Percentiles rank a stretch among this genome's conserved stretches.
Conservation (phyloP, 805 yeast species). For the Wickerhamomyces bovis region DNA sequence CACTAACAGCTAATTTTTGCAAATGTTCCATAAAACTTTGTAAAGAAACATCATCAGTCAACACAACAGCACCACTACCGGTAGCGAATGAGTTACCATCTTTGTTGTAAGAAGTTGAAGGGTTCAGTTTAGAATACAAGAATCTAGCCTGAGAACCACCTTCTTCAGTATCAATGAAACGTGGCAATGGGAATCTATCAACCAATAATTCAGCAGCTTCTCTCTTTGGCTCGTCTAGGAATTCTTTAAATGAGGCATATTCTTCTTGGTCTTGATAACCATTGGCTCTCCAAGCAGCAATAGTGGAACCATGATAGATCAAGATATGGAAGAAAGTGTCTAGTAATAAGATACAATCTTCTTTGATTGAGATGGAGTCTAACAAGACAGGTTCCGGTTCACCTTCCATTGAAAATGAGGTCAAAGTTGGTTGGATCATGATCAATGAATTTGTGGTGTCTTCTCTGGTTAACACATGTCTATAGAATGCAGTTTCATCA, state of each 20-base stretch:
- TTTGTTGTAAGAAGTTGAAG: slow-evolving; percentile 77
- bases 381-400: slow-evolving; percentile 89
- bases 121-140: slow-evolving; percentile 89
- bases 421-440: slow-evolving; percentile 96
- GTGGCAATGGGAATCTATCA: slow-evolving; percentile 95
- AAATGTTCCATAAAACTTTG: slow-evolving; percentile 94
- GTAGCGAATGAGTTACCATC: slow-evolving; percentile 32
- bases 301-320: slow-evolving; percentile 90
- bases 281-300: slow-evolving; percentile 94
- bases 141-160: slow-evolving; percentile 99
- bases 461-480: slow-evolving; percentile 87
- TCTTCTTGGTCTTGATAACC: slow-evolving; percentile 91
- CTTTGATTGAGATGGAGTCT: slow-evolving; percentile 88
- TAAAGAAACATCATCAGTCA: slow-evolving; percentile 93
- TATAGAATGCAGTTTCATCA: slow-evolving; percentile 95
- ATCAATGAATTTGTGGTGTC: slow-evolving; percentile 89
- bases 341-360: slow-evolving; percentile 77
- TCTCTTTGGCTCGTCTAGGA: slow-evolving; percentile 81
- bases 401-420: slow-evolving; percentile 74
- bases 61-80: slow-evolving; percentile 68
- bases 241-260: slow-evolving; percentile 78
- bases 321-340: slow-evolving; percentile 97
- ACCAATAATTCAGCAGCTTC: slow-evolving; percentile 90
- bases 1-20: slow-evolving; percentile 76
- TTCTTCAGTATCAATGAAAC: slow-evolving; percentile 95